Evolutionary conservation across 306 rosid genomes (phyloP), one percentile per base, ranked within the genome.

Genomic region (Cucumis cinereus): DNA sequence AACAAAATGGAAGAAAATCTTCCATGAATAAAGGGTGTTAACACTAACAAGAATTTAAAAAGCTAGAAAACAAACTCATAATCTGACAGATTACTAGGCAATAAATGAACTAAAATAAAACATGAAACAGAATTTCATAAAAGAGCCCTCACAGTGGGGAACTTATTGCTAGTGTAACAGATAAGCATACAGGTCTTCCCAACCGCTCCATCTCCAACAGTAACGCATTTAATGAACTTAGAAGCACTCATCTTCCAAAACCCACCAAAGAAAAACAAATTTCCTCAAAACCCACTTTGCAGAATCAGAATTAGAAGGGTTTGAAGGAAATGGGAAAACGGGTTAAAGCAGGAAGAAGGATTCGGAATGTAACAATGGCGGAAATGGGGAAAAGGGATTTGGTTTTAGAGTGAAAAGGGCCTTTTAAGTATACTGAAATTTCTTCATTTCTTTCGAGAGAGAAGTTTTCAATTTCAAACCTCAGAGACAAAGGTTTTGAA

Each of bases 191-290:
- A 94, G 28, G 99, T 94, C 78, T 94, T 94, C 24, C 99, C 99
- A 79, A 94, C 96, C 81, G 99, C 99, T 59, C 99, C 99, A 86
- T 94, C 99, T 10, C 99, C 99, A 78, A 94, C 99, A 15, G 99
- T 92, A 17, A 94, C 99, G 82, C 99, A 94, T 94, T 94, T 94
- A 82, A 94, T 92, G 95, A 94, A 94, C 96, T 89, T 94, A 6
- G 99, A 92, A 43, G 95, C 99, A 86, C 86, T 94, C 99, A 94
- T 94, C 71, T 45, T 86, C 72, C 75, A 71, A 49, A 71, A 47
- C 4, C 54, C 55, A 58, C 52, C 24, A 47, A 26, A 19, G 20
- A 50, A 8, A 45, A 1, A 10, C 12, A 45, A 45, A 50, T 15
- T 7, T 15, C 36, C 52, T 28, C 53, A 24, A 45, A 70, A 20